These are phyloP conservation scores for Aquanectria penicillioides DNA, from an alignment of 2,329 filamentous ascomycete species.

Conservation along the genomic window DNA sequence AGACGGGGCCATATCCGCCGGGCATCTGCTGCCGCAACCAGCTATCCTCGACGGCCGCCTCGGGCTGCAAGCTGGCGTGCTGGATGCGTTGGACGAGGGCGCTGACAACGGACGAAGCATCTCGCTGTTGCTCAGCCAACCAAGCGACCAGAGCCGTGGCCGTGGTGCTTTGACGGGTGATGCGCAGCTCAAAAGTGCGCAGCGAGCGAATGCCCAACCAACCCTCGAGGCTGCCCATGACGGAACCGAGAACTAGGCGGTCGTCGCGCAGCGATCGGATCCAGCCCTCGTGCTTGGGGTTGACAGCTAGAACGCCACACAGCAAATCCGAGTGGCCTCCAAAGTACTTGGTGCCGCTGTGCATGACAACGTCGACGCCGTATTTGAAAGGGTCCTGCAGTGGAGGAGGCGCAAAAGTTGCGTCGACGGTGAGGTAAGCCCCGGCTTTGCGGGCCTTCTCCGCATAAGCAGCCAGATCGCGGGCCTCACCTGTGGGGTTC, in stretches of 20 bases:
- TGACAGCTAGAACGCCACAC: conserved; percentile 81
- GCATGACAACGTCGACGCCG: conserved; percentile 90
- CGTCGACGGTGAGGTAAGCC: conserved; percentile 84
- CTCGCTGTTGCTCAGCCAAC: conserved; percentile 64
- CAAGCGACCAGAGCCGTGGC: conserved; percentile 77
- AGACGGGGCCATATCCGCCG: conserved; percentile 88
- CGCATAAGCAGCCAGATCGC: conserved; percentile 77
- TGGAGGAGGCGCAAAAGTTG: conserved; percentile 92
- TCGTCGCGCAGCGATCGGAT: conserved; percentile 71
- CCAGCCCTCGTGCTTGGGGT: conserved; percentile 66
- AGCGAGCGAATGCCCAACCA: conserved; percentile 92
- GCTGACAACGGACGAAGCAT: conserved; percentile 54
- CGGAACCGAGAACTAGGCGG: conserved; percentile 79
- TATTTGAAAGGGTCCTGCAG: conserved; percentile 85
- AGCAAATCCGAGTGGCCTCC: conserved; percentile 95
- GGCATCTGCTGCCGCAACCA: conserved; percentile 94
- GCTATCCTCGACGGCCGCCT: conserved; percentile 62
- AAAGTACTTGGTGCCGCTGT: conserved; percentile 95
- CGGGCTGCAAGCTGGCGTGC: conserved; percentile 83
- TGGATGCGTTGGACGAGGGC: conserved; percentile 69
- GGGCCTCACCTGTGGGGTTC: conserved; percentile 88
- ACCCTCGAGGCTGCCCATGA: conserved; percentile 89
- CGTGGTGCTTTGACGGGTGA: conserved; percentile 79
- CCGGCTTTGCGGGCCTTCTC: conserved; percentile 76
- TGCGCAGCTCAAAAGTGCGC: conserved; percentile 85